Evolutionary conservation across 2,329 filamentous ascomycete genomes (phyloP).

Genomic region (Monosporascus sp.): DNA sequence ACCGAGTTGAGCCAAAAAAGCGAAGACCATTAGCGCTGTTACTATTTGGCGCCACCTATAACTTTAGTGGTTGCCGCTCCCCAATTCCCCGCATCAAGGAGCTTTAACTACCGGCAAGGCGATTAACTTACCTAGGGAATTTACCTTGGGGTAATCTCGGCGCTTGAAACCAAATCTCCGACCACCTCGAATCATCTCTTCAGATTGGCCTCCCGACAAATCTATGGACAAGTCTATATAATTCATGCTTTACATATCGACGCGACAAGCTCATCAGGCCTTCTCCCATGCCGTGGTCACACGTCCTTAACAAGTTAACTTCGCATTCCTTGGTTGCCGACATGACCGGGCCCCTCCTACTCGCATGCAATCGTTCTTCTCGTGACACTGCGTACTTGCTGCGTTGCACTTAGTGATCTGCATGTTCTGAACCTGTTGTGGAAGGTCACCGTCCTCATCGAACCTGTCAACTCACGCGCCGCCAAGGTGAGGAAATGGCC

Average conservation of each 20-base stretch:
- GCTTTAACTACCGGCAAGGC: background rate
- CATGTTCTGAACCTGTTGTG: background rate
- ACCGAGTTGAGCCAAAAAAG: too few species aligned
- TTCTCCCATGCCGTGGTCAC: background rate
- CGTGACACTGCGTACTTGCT: background rate
- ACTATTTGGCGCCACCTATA: background rate
- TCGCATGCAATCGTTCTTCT: background rate
- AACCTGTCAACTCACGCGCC: background rate
- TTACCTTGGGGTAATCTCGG: background rate
- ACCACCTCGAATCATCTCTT: background rate
- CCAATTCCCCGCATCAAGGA: background rate
- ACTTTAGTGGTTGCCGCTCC: background rate
- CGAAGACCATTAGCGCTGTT: too few species aligned
- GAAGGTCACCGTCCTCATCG: background rate
- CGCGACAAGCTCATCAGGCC: background rate
- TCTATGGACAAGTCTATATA: too few species aligned
- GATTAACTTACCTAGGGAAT: background rate
- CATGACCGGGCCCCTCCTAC: too few species aligned
- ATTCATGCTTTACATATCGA: too few species aligned
- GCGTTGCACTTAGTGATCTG: background rate
- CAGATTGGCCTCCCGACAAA: background rate
- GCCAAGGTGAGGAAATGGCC: background rate
- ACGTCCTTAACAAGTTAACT: background rate
- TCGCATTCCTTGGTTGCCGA: background rate
- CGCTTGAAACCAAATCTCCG: background rate